Evolutionary conservation across 2,329 filamentous ascomycete species (phyloP), one percentile per base, ranked within the genome.

Genomic region (Hypoxylon sp.): DNA sequence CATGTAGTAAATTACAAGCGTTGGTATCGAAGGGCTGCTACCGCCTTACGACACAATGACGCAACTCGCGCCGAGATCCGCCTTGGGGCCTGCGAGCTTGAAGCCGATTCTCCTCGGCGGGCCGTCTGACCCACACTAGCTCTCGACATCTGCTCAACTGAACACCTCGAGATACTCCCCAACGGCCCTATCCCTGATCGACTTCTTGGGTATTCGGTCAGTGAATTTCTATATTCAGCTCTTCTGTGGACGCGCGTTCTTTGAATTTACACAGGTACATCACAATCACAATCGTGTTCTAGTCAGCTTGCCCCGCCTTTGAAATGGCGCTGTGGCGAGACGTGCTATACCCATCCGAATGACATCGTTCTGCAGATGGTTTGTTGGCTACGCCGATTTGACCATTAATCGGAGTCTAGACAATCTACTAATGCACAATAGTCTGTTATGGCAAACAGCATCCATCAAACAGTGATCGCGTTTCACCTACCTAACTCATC

Each of bases 21-120:
- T 59, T 44, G 6, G 13, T 44, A 20, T 49, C 37, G 40, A 55
- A 61, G 49, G 25, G 13, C 37, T 13, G 27, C 30, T 58, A 31
- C 44, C 30, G 40, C n/a, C 42, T 30, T 49, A 57, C 3, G n/a
- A 61, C 58, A 61, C 20, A 17, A 72, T 62, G 64, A 70, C 64
- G 65, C 68, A 58, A 70, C 42, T 50, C 67, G 59, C 62, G 62
- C 64, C 68, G 68, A 57, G 25, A 68, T 71, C 70, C 68, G 62
- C 22, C 60, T 62, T 63, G 57, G 61, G 40, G 35, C 42, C 10
- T 58, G 11, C 13, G 46, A 69, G 50, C 42, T 58, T 14, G 59
- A 67, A 58, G 37, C 68, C 68, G 70, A 71, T 30, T 66, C 60
- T 72, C 65, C 65, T 71, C 68, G 60, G 62, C 70, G 70, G 70